Evolutionary conservation across 1,139 yeast genomes (phyloP), one percentile per base, ranked within the genome.

Genomic region (Pneumocystis oryctolagi): DNA sequence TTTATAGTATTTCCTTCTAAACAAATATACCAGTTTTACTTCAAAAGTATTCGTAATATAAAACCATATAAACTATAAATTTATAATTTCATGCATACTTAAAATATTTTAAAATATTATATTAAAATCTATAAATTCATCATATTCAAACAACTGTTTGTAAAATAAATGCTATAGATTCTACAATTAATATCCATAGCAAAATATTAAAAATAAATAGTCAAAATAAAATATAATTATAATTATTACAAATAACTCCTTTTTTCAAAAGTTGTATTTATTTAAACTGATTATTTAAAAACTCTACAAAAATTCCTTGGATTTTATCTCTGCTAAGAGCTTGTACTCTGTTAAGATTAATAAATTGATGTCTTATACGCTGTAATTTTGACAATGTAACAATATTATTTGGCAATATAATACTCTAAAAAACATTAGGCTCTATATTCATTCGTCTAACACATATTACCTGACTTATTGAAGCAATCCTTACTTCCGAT

Each of bases 351-450:
- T 92, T 89, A 71, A 92, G 78, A 39, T 82, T 78, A 39, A 90
- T 82, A 72, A 86, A 92, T 34, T 90, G 85, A 68, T 98, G 79
- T 72, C 96, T 79, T 32, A 87, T 79, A 66, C 97, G 78, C 70
- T 90, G 96, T 63, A 92, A 73, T 69, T 87, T 89, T 0, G 96
- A 89, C 47, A 85, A 77, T 16, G 89, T 81, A 12, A 88, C 82
- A 1, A 79, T 74, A 12, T 77, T 77, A 2, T 82, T 72, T 0
- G 97, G 97, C 71, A 90, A 75, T 16, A 80, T 81, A 2, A 57
- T 35, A 35, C n/a, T 57, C 59, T 57, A 57, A 18, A 57, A 9
- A 28, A 25, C 12, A 25, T 47, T 18, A 12, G 30, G 8, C 9
- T 25, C 5, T 9, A 30, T 53, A 12, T 8, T 25, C 30, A 35